Base-by-base conservation (phyloP, 345 rosid genomes). In the Psidium guajava region DNA sequence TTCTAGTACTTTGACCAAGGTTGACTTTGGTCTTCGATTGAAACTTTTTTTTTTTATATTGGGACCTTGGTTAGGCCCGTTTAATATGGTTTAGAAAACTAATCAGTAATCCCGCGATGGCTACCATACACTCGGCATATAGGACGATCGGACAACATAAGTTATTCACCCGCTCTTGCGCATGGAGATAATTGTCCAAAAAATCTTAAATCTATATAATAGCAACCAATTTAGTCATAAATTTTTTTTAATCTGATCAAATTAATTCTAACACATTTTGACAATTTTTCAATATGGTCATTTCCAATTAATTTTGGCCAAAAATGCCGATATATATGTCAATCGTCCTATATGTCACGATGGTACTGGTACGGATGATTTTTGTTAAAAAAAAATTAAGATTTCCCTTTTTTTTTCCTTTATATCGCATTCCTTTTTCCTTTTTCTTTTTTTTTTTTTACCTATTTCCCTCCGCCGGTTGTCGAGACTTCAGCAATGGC, bases 291-390 rank as follows among this genome's bases (percentile, higher is more conserved):
- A 16, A 15, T 28, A 6, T 28, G 2, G 1, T 15, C 1, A 3
- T 61, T 61, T 28, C 22, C 20, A 16, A 0, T 69, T 12, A 36
- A 32, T 36, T 36, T 69, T 69, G 3, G 3, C 2, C 3, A 1
- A 6, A 69, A 32, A 14, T 6, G 2, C 10, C 32, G 0, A 69
- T 2, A 0, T 15, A 6, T 2, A 32, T 0, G 4, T 0, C 7
- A 4, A 0, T 24, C 6, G 0, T 64, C 13, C 0, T 61, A 27
- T 11, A 3, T 27, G 27, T 2, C 3, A 27, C 0, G 1, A 1
- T 0, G 0, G 10, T 6, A 15, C 7, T 1, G 15, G 15, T 0
- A 0, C 7, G 2, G 8, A 61, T 6, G 6, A 61, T 28, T 61
- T 15, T 61, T 15, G 11, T 9, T 15, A 53, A 53, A 16, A 53